Conservation (phyloP, 2,329 filamentous ascomycete genomes). For the Sporothrix brunneoviolacea region DNA sequence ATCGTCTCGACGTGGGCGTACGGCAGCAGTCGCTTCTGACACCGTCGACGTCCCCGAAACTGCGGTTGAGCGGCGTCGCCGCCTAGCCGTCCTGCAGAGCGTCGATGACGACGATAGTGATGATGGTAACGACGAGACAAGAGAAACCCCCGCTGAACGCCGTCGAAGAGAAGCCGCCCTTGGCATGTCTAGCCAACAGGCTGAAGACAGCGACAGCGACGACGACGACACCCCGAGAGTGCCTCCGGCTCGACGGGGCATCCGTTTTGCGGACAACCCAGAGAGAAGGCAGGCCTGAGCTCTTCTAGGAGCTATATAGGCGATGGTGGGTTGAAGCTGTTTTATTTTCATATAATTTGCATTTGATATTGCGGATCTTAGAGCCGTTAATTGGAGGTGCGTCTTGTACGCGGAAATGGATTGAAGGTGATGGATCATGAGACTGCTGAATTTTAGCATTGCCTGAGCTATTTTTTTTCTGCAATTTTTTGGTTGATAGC, state of each 20-base stretch:
- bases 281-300: constrained; percentile 4
- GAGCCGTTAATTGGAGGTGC: too few relatives aligned
- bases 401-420: too few relatives aligned
- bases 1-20: background rate
- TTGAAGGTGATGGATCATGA: too few relatives aligned
- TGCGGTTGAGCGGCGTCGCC: constrained; percentile 60
- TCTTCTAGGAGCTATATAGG: too few relatives aligned
- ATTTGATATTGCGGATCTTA: background rate
- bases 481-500: too few relatives aligned
- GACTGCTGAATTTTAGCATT: too few relatives aligned
- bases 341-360: too few relatives aligned
- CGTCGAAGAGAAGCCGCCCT: constrained; percentile 68
- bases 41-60: constrained; percentile 44
- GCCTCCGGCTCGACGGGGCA: constrained; percentile 46
- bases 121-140: constrained; percentile 31
- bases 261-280: constrained; percentile 52
- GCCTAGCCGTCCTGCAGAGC: constrained; percentile 48
- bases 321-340: too few relatives aligned
- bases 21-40: background rate
- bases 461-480: too few relatives aligned
- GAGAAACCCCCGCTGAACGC: constrained; percentile 68
- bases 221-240: constrained; percentile 52
- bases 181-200: constrained; percentile 44
- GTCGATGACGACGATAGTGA: constrained; percentile 33
- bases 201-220: constrained; percentile 46